Conservation (phyloP, 2,329 filamentous ascomycete genomes). For the Juglanconis sp. region DNA sequence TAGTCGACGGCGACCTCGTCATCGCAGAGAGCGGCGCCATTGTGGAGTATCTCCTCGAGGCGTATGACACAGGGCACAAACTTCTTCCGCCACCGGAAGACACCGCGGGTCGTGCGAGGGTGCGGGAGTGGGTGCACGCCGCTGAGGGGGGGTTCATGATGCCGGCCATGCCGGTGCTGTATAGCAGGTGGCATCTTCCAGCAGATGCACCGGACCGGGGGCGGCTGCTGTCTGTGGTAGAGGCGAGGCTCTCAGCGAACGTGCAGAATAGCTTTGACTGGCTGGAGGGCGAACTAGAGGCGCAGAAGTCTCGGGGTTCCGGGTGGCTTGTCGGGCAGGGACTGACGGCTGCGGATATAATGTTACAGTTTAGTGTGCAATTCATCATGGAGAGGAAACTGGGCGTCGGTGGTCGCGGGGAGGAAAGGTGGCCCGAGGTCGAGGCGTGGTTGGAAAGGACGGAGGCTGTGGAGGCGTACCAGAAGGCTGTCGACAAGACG, state of each 20-base stretch:
- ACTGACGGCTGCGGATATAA: neutral
- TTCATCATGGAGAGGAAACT: neutral
- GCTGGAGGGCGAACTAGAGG: neutral
- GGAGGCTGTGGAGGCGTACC: neutral
- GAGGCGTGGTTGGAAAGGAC: neutral
- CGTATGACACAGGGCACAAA: neutral
- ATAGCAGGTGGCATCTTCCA: neutral
- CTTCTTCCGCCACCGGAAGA: neutral
- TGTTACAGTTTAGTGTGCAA: neutral
- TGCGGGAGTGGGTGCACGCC: neutral
- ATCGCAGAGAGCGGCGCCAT: neutral
- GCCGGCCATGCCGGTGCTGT: neutral
- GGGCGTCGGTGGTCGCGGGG: neutral
- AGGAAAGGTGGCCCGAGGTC: neutral
- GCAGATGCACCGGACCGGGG: neutral
- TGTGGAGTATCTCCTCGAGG: neutral
- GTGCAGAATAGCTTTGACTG: neutral
- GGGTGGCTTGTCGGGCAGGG: neutral
- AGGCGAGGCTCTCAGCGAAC: neutral
- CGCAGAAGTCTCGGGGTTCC: neutral
- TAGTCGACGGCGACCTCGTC: neutral
- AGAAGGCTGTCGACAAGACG: neutral
- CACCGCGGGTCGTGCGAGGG: neutral
- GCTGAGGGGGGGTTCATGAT: neutral
- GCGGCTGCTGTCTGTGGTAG: neutral